Conservation (phyloP, 2,329 filamentous ascomycete genomes). For the Penicillium brevicompactum region DNA sequence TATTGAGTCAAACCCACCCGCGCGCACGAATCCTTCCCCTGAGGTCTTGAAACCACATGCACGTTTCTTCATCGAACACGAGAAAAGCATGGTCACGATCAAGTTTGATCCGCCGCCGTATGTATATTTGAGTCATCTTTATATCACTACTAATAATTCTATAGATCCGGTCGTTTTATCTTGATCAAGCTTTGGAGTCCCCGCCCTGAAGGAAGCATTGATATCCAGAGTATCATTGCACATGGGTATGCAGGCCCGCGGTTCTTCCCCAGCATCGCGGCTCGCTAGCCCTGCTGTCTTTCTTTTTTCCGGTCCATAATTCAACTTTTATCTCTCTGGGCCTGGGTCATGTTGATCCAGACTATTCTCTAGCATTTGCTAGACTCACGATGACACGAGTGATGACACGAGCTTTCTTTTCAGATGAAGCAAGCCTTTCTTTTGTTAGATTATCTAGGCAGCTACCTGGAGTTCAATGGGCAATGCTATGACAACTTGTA, state of each 20-base stretch:
- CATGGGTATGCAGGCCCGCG: constrained; percentile 84
- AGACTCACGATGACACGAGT: constrained; percentile 4
- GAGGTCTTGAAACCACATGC: constrained; percentile 72
- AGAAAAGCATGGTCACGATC: constrained; percentile 83
- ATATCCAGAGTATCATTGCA: constrained; percentile 82
- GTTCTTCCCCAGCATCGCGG: constrained; percentile 67
- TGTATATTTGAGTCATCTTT: constrained; percentile 12
- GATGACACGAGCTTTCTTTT: not conserved
- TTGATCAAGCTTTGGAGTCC: constrained; percentile 90
- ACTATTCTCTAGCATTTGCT: not conserved
- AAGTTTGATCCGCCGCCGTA: constrained; percentile 62
- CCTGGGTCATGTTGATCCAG: not conserved
- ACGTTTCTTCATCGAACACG: constrained; percentile 78
- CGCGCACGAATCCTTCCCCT: constrained; percentile 4
- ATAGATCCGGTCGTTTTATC: constrained; percentile 74
- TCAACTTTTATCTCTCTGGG: not conserved
- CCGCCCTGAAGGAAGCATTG: constrained; percentile 74
- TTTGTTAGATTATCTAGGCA: not conserved
- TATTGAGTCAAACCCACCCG: constrained; percentile 28
- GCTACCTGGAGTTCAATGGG: not conserved
- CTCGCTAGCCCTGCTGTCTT: not conserved
- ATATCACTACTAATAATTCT: not conserved
- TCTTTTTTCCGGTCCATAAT: not conserved
- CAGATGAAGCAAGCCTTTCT: too few species aligned
- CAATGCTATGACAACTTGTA: not conserved